Evolutionary conservation across 2,329 filamentous ascomycete species (phyloP).

Genomic region (Rhinocladiella similis): DNA sequence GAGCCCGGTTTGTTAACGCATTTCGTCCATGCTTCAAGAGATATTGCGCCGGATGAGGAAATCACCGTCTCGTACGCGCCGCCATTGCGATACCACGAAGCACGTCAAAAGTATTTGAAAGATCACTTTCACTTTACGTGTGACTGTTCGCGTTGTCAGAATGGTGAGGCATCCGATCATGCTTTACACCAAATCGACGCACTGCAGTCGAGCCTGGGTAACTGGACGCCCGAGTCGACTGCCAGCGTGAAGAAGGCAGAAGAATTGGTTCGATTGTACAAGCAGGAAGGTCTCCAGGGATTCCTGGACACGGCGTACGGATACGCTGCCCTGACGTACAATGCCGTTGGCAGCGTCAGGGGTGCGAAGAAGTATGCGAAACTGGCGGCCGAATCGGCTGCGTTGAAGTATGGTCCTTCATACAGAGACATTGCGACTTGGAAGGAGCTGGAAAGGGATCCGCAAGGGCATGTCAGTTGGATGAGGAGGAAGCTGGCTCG

Average conservation of each 20-base stretch:
- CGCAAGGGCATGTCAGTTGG: slow-evolving; percentile 21
- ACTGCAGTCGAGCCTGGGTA: slow-evolving; percentile 16
- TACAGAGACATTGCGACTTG: slow-evolving; percentile 10
- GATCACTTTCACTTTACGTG: slow-evolving; percentile 23
- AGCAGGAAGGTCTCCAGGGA: slow-evolving; percentile 17
- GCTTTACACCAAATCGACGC: slow-evolving; percentile 16
- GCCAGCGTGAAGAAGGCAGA: slow-evolving; percentile 22
- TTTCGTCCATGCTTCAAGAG: slow-evolving; percentile 46
- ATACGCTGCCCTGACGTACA: slow-evolving; percentile 24
- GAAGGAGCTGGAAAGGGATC: slow-evolving; percentile 14
- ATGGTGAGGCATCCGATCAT: slow-evolving; percentile 12
- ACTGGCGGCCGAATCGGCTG: slow-evolving; percentile 17
- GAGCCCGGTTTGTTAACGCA: slow-evolving; percentile 17
- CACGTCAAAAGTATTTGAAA: slow-evolving; percentile 15
- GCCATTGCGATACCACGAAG: slow-evolving; percentile 8
- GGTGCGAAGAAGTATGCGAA: slow-evolving; percentile 24
- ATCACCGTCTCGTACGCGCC: slow-evolving; percentile 82
- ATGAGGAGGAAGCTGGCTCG: slow-evolving; percentile 14
- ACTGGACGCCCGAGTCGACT: slow-evolving; percentile 19
- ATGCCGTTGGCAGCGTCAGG: slow-evolving; percentile 17
- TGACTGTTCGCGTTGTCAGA: slow-evolving; percentile 20
- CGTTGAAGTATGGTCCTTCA: slow-evolving; percentile 17
- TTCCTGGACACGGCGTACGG: slow-evolving; percentile 25
- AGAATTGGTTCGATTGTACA: slow-evolving; percentile 18
- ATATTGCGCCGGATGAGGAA: slow-evolving; percentile 84